A percentile compares a stretch with the other conserved stretches of the same genome.
phyloP scores from a whole-genome alignment of 352 stramenopile genomes.

The Phytophthora vignae region DNA sequence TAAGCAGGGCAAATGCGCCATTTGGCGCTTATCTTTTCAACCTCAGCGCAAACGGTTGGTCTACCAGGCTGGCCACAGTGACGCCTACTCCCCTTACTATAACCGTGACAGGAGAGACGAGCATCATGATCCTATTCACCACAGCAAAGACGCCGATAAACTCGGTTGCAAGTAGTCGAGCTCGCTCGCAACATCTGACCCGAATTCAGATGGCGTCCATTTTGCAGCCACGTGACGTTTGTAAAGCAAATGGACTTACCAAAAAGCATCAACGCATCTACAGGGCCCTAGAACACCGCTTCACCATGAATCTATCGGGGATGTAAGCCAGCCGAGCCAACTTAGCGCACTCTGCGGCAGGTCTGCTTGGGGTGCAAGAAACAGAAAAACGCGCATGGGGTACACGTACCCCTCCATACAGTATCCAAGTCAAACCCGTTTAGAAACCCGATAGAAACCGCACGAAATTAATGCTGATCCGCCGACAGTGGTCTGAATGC shows the following conservation, averaged over 20 bases:
- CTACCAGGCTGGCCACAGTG: no score
- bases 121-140: neutral
- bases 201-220: conserved; percentile 3
- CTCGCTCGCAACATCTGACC: neutral
- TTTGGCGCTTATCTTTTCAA: neutral
- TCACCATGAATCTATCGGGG: no score
- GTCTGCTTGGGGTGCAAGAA: neutral
- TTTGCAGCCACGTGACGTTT: neutral
- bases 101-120: neutral
- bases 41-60: no score
- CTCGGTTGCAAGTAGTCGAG: no score
- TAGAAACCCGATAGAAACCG: conserved; percentile 4
- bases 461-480: conserved; percentile 9
- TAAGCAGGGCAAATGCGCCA: neutral
- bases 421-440: neutral
- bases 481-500: neutral
- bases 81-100: no score
- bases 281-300: no score
- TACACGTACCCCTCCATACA: conserved; percentile 1
- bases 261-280: neutral
- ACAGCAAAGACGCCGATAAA: neutral
- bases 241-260: neutral
- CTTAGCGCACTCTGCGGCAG: neutral
- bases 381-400: conserved; percentile 6
- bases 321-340: no score